Base-by-base conservation (phyloP, 495 filamentous ascomycete species). In the Penicillium malachiteum region DNA sequence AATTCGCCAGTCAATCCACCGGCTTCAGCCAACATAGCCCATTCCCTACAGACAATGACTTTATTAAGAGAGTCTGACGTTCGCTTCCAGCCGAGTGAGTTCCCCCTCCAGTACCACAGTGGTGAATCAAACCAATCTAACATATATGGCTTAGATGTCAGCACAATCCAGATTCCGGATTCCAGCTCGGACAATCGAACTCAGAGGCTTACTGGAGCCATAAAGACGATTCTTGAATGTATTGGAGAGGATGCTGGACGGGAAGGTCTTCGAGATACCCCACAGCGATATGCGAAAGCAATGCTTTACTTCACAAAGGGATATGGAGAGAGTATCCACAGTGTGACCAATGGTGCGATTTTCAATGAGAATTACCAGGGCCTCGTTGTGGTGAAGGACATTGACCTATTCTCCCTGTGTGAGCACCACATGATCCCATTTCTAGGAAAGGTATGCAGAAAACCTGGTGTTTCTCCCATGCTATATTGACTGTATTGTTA, bases 291-390 rank as follows among this genome's bases (percentile, higher is more conserved):
- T 73, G 93, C 94, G 54, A 92, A 92, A 70, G 94, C 94, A 6
- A 92, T 98, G 91, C 80, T 98, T 21, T 95, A 88, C 78, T 96
- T 98, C 75, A 98, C 94, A 16, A 95, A 96, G 69, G 94, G 94
- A 21, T 98, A 98, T 64, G 89, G 96, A 72, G 87, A 97, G 78
- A 96, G 96, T 68, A 82, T 97, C 47, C 78, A 84, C 52, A 91
- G 93, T 62, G 86, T 98, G 56, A 88, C 97, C 55, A 96, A 96
- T 68, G 87, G 86, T 45, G 94, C 94, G 35, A 90, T 97, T 54
- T 98, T 98, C 73, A 87, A 96, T 58, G 94, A 97, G 69, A 87
- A 92, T 62, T 92, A 97, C 67, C 91, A 96, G 64, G 94, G 97
- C 74, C 78, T 96, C 67, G 92, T 97, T n/a, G 95, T 98, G 55